phyloP scores from a whole-genome alignment of 176 grass and related monocot genomes.

The Bothriochloa decipiens region DNA sequence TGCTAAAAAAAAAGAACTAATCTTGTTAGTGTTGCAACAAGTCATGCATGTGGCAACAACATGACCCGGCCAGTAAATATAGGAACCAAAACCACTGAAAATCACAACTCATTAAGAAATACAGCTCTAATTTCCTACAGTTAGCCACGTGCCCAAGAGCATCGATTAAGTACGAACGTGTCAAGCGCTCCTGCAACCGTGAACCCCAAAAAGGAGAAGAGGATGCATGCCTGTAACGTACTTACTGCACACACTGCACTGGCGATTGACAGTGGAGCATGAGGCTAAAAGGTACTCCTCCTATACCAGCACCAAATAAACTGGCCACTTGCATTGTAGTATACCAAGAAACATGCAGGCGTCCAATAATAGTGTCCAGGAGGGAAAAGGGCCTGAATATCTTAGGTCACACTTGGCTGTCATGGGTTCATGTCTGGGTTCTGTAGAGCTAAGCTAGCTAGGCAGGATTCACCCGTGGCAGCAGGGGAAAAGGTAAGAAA shows the following conservation, averaged over 20 bases:
- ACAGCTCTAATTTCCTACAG: neutral
- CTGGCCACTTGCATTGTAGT: neutral
- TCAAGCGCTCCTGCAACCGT: neutral
- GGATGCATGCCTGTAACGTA: neutral
- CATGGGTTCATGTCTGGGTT: neutral
- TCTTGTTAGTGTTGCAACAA: neutral
- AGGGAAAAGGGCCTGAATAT: neutral
- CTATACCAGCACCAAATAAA: neutral
- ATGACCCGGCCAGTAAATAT: neutral
- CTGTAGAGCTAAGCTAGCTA: neutral
- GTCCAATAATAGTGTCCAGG: neutral
- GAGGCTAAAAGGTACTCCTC: neutral
- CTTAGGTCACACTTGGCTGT: conserved; percentile 41
- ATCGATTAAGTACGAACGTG: neutral
- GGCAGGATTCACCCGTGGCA: conserved; percentile 31
- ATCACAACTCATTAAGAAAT: neutral
- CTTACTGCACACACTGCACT: neutral
- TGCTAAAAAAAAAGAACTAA: neutral
- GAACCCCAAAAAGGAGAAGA: neutral
- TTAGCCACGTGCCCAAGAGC: no score
- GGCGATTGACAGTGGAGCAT: neutral
- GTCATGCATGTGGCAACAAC: neutral
- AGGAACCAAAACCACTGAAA: neutral
- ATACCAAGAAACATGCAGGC: neutral
- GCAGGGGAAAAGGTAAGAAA: neutral